Evolutionary conservation across 768 basidiomycete species (phyloP).

Genomic region (Collybia mongolica): DNA sequence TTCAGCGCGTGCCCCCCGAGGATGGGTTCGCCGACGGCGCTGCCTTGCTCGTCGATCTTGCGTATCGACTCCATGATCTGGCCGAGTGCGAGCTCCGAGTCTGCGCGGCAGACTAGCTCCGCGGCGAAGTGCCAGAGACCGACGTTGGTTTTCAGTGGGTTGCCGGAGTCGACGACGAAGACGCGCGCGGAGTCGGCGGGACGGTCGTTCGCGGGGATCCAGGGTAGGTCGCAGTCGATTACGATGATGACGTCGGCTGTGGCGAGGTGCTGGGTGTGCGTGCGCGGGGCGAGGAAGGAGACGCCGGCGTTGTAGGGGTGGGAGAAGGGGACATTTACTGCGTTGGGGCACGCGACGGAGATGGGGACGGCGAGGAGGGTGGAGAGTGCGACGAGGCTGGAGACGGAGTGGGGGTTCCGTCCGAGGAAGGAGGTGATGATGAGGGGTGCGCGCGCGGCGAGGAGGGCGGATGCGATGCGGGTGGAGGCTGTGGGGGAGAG

Average conservation of each 20-base stretch:
- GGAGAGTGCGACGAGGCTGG: constrained; percentile 46
- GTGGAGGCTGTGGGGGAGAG: constrained; percentile 37
- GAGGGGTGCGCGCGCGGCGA: constrained; percentile 51
- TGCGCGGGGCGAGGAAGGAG: constrained; percentile 44
- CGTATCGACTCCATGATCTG: constrained; percentile 42
- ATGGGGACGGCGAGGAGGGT: constrained; percentile 54
- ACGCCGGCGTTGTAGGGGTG: constrained; percentile 54
- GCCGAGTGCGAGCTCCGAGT: constrained; percentile 47
- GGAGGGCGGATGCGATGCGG: constrained; percentile 47
- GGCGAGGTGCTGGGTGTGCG: constrained; percentile 45
- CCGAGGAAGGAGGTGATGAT: constrained; percentile 67
- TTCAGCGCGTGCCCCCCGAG: constrained; percentile 13
- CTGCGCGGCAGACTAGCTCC: constrained; percentile 57
- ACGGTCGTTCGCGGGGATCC: constrained; percentile 51
- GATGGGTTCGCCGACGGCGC: constrained; percentile 2
- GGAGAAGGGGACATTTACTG: constrained; percentile 53
- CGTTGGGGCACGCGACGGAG: constrained; percentile 46
- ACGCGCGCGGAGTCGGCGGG: constrained; percentile 45
- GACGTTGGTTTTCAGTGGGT: constrained; percentile 52
- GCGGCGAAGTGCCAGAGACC: constrained; percentile 56
- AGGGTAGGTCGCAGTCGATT: constrained; percentile 66
- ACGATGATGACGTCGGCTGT: constrained; percentile 63
- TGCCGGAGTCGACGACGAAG: constrained; percentile 60
- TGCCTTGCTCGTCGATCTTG: constrained; percentile 19
- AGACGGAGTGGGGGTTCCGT: constrained; percentile 47